Percentiles rank a stretch among this genome's conserved stretches.
phyloP scores from a whole-genome alignment of 192 early-diverging fungal species.

The Entophlyctis helioformis region DNA sequence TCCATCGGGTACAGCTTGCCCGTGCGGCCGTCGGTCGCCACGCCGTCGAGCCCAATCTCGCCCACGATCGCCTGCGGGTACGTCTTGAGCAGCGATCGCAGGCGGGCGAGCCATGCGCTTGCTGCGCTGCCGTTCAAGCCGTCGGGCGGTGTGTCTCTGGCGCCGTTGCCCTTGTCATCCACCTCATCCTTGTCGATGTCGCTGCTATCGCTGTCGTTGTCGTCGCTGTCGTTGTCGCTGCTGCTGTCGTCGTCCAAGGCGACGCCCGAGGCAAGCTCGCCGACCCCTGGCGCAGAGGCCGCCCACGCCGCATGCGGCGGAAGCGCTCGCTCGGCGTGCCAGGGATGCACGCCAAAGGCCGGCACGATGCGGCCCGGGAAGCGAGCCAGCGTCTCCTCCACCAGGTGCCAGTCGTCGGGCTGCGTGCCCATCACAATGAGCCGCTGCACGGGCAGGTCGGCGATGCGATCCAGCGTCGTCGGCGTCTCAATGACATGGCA shows the following conservation, averaged over 20 bases:
- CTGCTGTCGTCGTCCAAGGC: not conserved
- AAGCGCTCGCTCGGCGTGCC: not conserved
- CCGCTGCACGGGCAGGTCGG: not conserved
- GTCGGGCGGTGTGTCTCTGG: too few species aligned
- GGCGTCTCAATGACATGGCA: slow-evolving; percentile 14
- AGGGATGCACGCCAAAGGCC: slow-evolving; percentile 11
- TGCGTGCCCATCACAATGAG: slow-evolving; percentile 21
- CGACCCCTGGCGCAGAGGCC: slow-evolving; percentile 3
- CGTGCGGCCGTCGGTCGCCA: slow-evolving; percentile 28
- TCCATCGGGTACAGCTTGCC: slow-evolving; percentile 25
- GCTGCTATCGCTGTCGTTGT: not conserved
- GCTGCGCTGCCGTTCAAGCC: too few species aligned
- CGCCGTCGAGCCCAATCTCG: slow-evolving; percentile 55
- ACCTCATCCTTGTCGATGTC: not conserved
- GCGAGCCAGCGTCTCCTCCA: slow-evolving; percentile 1
- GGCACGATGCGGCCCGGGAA: slow-evolving; percentile 7
- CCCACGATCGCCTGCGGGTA: slow-evolving; percentile 38
- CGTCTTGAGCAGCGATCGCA: slow-evolving; percentile 18
- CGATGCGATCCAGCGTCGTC: slow-evolving; percentile 1
- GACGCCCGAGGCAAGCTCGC: not conserved
- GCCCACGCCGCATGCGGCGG: not conserved
- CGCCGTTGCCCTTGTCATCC: slow-evolving; percentile 2
- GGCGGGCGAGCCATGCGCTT: slow-evolving; percentile 13
- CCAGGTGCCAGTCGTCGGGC: slow-evolving; percentile 9
- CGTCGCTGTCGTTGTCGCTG: not conserved